Percentiles rank a stretch among this genome's conserved stretches.
Evolutionary conservation across 768 basidiomycete genomes (phyloP).

Genomic region (Tubosaeta brunneosetosa): DNA sequence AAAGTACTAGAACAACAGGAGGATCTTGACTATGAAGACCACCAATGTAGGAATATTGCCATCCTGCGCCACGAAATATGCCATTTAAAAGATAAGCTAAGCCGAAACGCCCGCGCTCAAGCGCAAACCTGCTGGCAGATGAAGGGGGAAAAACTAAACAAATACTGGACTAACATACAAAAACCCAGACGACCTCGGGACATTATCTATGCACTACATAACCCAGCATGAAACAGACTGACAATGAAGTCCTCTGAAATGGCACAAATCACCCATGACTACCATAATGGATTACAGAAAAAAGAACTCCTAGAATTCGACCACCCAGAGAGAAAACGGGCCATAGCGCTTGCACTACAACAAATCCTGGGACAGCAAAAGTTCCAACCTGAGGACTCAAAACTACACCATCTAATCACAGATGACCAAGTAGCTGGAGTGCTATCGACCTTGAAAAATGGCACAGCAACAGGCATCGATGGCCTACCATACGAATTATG

Average conservation of each 20-base stretch:
- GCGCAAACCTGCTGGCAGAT: neutral
- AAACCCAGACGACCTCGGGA: conserved; percentile 12
- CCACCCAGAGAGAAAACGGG: no score
- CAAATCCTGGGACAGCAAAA: neutral
- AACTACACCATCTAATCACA: neutral
- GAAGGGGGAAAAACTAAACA: conserved; percentile 2
- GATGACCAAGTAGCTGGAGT: conserved; percentile 17
- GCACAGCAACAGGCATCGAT: conserved; percentile 22
- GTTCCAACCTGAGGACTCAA: neutral
- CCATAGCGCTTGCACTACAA: neutral
- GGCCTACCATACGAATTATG: conserved; percentile 28
- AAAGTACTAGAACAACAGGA: neutral
- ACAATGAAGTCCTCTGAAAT: conserved; percentile 19
- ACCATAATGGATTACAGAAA: conserved; percentile 22
- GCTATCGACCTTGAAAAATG: conserved; percentile 11
- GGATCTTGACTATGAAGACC: no score
- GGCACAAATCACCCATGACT: conserved; percentile 23
- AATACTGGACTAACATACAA: conserved; percentile 17
- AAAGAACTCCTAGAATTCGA: no score
- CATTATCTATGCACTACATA: conserved; percentile 10
- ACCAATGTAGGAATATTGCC: no score
- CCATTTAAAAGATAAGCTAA: neutral
- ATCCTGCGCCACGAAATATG: no score
- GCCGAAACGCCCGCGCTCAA: neutral
- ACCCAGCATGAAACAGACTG: neutral